These are phyloP conservation scores for Uronychia setigera DNA, from an alignment of 73 alveolate genomes.

Conservation along the genomic window DNA sequence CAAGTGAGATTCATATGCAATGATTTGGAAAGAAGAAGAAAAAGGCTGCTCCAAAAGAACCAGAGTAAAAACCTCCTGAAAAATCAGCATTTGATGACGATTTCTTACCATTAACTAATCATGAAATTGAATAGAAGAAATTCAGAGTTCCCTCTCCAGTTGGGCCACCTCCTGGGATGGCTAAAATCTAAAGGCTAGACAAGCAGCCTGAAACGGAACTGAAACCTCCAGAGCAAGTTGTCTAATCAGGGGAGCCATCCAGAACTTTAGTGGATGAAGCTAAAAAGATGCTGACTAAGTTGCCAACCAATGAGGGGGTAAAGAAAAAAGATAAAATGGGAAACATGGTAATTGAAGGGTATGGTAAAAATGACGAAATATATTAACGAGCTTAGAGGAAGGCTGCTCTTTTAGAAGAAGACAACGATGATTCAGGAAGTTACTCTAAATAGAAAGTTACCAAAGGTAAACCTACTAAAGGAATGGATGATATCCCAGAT, in stretches of 20 bases:
- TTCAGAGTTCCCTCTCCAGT: background rate
- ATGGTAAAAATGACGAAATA: background rate
- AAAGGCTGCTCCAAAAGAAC: too few species aligned
- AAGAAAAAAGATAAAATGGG: conserved; percentile 21
- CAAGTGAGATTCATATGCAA: background rate
- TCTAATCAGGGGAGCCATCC: conserved; percentile 3
- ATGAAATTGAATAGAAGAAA: background rate
- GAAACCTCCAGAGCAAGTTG: background rate
- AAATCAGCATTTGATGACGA: background rate
- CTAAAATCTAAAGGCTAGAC: background rate
- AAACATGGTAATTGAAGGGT: background rate
- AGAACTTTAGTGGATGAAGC: conserved; percentile 22
- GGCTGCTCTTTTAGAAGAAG: conserved; percentile 15
- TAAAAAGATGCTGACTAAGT: background rate
- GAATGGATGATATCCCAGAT: background rate
- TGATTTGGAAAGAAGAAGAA: conserved; percentile 34
- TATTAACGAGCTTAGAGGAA: background rate
- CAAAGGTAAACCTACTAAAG: background rate
- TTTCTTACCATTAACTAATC: background rate
- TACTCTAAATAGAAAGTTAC: background rate
- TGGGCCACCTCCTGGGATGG: background rate
- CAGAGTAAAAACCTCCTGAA: too few species aligned
- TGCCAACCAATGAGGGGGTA: conserved; percentile 6
- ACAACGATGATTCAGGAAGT: background rate
- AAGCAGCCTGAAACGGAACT: background rate